Evolutionary conservation across 2,329 filamentous ascomycete genomes (phyloP).

Genomic region (Rhexocercosporidium sp.): DNA sequence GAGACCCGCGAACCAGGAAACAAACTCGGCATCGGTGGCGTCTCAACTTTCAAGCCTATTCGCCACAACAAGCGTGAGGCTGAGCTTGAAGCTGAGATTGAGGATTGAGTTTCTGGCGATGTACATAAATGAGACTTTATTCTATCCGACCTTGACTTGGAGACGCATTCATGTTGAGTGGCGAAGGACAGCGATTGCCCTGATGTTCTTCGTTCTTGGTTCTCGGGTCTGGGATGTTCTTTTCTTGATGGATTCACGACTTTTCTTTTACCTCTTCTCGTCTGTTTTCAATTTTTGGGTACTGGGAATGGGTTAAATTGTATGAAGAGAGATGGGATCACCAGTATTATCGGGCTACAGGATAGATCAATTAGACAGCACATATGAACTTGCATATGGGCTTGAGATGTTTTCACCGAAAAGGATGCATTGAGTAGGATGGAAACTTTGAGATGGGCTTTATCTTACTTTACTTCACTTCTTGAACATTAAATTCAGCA

Average conservation of each 20-base stretch:
- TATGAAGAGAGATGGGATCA: too few species aligned
- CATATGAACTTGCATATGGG: neutral
- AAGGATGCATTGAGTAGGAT: neutral
- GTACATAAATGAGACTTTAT: neutral
- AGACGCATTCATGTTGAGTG: too few species aligned
- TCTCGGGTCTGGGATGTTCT: neutral
- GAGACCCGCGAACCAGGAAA: neutral
- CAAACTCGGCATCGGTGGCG: constrained; percentile 1
- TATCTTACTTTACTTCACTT: neutral
- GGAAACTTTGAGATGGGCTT: neutral
- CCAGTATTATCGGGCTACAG: too few species aligned
- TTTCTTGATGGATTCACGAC: neutral
- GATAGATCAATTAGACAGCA: too few species aligned
- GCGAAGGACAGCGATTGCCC: too few species aligned
- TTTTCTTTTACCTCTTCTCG: neutral
- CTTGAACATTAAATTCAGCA: neutral
- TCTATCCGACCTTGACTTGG: too few species aligned
- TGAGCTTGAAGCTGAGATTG: constrained; percentile 5
- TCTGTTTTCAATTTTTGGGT: neutral
- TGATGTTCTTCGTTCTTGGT: neutral
- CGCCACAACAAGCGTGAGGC: neutral
- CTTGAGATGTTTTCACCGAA: too few species aligned
- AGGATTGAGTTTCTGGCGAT: neutral
- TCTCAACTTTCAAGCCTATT: neutral
- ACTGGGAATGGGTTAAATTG: neutral